Evolutionary conservation across 1,284 basidiomycete genomes (phyloP).

Genomic region (Puccinia polysora): DNA sequence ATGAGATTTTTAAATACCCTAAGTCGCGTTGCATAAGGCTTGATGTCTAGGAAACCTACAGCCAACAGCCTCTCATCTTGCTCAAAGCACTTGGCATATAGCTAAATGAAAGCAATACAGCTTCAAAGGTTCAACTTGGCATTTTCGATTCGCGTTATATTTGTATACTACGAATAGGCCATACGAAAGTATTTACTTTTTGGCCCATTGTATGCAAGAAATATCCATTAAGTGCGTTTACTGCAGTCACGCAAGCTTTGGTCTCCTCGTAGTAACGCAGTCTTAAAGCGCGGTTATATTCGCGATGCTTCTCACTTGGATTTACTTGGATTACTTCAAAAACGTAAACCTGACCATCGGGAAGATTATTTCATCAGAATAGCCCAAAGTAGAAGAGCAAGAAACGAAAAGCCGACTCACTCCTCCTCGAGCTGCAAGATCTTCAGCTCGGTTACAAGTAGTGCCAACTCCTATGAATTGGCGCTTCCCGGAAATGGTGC

Average conservation of each 20-base stretch:
- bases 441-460: constrained; percentile 85
- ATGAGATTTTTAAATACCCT: constrained; percentile 88
- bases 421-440: constrained; percentile 63
- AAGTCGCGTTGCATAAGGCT: constrained; percentile 81
- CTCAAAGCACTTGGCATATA: constrained; percentile 91
- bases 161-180: background rate
- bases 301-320: constrained; percentile 59
- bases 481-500: constrained; percentile 71
- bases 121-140: constrained; percentile 6
- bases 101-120: constrained; percentile 58
- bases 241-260: constrained; percentile 86
- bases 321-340: constrained; percentile 62
- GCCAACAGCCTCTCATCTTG: constrained; percentile 89
- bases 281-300: constrained; percentile 68
- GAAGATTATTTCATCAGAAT: constrained; percentile 10
- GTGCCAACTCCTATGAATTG: constrained; percentile 93
- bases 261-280: constrained; percentile 84
- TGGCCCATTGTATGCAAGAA: constrained; percentile 93
- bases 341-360: constrained; percentile 57
- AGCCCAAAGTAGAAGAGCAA: background rate
- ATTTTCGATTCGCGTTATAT: background rate
- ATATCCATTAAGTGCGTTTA: constrained; percentile 85
- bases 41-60: constrained; percentile 91
- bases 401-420: constrained; percentile 48
- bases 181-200: constrained; percentile 62